Conservation (phyloP, 768 basidiomycete genomes). For the Tricholomella constricta region DNA sequence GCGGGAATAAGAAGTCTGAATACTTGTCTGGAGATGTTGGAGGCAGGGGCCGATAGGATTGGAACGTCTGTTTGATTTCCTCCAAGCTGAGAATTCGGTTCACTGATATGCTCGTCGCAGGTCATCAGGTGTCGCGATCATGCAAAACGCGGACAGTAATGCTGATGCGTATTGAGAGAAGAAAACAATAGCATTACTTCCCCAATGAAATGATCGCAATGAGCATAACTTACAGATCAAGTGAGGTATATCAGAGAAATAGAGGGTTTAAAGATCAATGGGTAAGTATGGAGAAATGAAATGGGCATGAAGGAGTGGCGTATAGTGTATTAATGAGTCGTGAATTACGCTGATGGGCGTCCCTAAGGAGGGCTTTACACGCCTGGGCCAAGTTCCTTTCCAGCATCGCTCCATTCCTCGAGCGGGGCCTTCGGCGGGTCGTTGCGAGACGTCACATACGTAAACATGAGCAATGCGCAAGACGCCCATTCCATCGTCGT, state of each 20-base stretch:
- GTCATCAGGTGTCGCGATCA: slow-evolving; percentile 25
- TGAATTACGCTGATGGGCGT: background rate
- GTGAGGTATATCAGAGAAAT: too few species aligned
- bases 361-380: too few species aligned
- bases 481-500: slow-evolving; percentile 30
- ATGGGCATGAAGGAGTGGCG: background rate
- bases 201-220: too few species aligned
- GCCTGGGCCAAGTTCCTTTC: too few species aligned
- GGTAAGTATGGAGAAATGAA: too few species aligned
- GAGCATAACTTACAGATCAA: too few species aligned
- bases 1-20: slow-evolving; percentile 52
- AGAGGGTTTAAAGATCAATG: too few species aligned
- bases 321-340: background rate
- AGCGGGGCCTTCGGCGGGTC: slow-evolving; percentile 20
- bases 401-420: slow-evolving; percentile 3
- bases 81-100: too few species aligned
- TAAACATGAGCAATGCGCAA: slow-evolving; percentile 23
- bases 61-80: slow-evolving; percentile 44
- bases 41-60: slow-evolving; percentile 52
- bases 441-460: slow-evolving; percentile 21
- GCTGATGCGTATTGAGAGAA: background rate
- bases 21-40: slow-evolving; percentile 47
- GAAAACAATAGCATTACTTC: background rate
- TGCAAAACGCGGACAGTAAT: slow-evolving; percentile 6
- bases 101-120: slow-evolving; percentile 6